Evolutionary conservation across 2,329 filamentous ascomycete genomes (phyloP), one percentile per base, ranked within the genome.

Genomic region (Beauveria sp.): DNA sequence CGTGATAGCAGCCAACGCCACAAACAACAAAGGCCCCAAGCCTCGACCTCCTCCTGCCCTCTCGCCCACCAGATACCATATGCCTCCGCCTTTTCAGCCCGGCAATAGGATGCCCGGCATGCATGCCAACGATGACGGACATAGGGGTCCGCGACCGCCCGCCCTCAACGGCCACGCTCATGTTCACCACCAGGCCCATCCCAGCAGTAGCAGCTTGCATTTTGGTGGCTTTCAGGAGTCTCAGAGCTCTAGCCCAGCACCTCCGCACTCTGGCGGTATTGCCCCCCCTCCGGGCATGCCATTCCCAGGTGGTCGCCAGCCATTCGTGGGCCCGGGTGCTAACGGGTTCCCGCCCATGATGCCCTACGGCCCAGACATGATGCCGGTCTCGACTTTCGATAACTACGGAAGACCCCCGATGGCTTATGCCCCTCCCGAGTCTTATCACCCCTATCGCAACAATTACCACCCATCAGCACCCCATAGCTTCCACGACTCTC

Each of bases 401-500:
- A 69, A 62, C 48, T 78, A 73, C 50, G 76, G 73, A 8, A 70
- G 75, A 53, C 75, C 74, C 9, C 62, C 73, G 4, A 70, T 76
- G 63, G 68, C 67, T 18, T 76, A 71, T 60, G 70, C 69, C 9
- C 73, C 71, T 8, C 65, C 71, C 59, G 75, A 78, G 38, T 66
- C 75, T 9, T 74, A 73, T 61, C 67, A 66, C 49, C 66, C 68
- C 5, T 69, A 73, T 63, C 69, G 69, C 26, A 73, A 71, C 65
- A 75, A 73, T 65, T 82, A 82, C 67, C 80, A 79, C 3, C 81
- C 83, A 2, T 79, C 80, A 1, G 85, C 83, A 2, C 81, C 83
- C 4, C 83, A 83, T 64, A 87, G 83, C 70, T 85, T 84, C 67
- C 84, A 85, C 61, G 84, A 80, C 42, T 87, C 85, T 2, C 84